Evolutionary conservation across 768 basidiomycete genomes (phyloP).

Genomic region (Mycena rosella): DNA sequence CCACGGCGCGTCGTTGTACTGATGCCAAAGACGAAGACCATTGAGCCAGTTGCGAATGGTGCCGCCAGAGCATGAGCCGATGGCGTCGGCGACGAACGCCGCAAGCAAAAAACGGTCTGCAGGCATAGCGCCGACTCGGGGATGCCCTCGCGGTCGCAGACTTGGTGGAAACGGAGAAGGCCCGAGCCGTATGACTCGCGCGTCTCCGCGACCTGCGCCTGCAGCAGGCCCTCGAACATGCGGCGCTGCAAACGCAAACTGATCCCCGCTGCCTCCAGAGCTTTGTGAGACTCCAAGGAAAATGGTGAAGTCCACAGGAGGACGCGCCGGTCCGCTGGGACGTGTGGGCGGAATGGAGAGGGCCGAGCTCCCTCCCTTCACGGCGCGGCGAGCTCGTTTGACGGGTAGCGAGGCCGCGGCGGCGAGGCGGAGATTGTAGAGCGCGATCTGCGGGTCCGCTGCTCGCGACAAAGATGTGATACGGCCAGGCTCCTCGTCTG

Average conservation of each 20-base stretch:
- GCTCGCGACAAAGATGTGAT: background rate
- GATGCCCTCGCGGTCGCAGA: too few relatives aligned
- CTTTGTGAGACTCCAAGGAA: background rate
- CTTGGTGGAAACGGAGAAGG: background rate
- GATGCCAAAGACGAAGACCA: too few relatives aligned
- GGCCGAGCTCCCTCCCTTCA: background rate
- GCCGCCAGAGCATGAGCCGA: too few relatives aligned
- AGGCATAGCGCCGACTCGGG: background rate
- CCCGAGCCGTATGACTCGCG: background rate
- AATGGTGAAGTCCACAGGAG: background rate
- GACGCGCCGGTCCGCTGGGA: slow-evolving; percentile 6
- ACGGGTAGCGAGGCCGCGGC: background rate
- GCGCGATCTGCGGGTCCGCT: background rate
- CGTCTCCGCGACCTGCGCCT: background rate
- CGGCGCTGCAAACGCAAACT: too few relatives aligned
- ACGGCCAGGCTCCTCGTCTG: background rate
- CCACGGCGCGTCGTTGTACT: too few relatives aligned
- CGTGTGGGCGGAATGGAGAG: background rate
- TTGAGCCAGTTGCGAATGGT: too few relatives aligned
- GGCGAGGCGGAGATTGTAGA: background rate
- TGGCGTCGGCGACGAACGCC: too few relatives aligned
- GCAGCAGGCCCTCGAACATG: background rate
- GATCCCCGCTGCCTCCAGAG: too few relatives aligned
- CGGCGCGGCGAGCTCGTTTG: background rate
- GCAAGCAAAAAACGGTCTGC: background rate